Conservation (phyloP, 805 yeast species). For the Candida hungchunana region DNA sequence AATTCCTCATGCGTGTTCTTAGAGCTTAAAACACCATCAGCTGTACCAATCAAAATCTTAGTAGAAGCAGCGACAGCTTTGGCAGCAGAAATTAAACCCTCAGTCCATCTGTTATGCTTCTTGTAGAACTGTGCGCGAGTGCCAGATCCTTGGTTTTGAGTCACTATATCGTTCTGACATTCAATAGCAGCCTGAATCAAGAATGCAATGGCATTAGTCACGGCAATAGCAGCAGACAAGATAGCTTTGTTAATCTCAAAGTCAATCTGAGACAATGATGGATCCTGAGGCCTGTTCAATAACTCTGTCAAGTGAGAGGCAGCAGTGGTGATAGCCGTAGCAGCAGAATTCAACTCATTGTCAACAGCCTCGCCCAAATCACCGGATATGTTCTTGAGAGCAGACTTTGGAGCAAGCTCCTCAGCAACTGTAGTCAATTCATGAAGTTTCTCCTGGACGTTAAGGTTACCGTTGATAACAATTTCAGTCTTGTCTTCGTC, state of each 20-base stretch:
- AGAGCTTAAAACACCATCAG: conserved; percentile 72
- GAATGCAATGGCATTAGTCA: conserved; percentile 70
- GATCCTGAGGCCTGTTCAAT: conserved; percentile 44
- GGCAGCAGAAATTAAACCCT: conserved; percentile 87
- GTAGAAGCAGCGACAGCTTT: conserved; percentile 83
- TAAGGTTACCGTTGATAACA: conserved; percentile 71
- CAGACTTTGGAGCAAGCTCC: conserved; percentile 43
- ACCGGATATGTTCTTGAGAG: conserved; percentile 32
- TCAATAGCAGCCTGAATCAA: conserved; percentile 74
- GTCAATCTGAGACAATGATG: conserved; percentile 51
- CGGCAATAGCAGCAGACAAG: conserved; percentile 71
- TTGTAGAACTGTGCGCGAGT: conserved; percentile 74
- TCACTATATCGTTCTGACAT: conserved; percentile 77
- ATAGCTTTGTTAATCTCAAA: conserved; percentile 73
- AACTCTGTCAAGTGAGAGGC: conserved; percentile 53
- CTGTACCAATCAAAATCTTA: conserved; percentile 74
- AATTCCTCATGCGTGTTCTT: conserved; percentile 73
- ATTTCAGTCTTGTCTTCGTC: conserved; percentile 70
- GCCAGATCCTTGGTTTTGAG: conserved; percentile 60
- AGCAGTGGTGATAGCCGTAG: conserved; percentile 63
- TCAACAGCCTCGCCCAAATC: conserved; percentile 72
- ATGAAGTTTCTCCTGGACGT: conserved; percentile 69
- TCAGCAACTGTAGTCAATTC: conserved; percentile 53
- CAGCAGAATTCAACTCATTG: conserved; percentile 68
- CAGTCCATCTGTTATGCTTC: conserved; percentile 89